Conservation (phyloP, 1,139 yeast species). For the Barnettozyma hawaiiensis region DNA sequence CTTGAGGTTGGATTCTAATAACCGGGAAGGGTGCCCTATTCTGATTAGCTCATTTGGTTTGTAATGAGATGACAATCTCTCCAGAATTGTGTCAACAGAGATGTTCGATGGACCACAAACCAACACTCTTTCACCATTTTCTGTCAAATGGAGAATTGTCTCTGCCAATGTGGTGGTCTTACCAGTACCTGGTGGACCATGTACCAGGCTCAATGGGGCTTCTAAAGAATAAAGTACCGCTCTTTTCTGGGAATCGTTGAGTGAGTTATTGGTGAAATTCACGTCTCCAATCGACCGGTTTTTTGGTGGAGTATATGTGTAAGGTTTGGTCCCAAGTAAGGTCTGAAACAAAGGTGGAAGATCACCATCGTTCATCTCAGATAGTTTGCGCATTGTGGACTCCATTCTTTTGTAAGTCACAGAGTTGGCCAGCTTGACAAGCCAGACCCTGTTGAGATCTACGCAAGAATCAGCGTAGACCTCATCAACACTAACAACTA, state of each 20-base stretch:
- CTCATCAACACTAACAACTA: constrained; percentile 62
- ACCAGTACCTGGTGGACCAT: constrained; percentile 81
- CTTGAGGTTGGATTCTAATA: constrained; percentile 53
- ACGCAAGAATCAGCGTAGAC: constrained; percentile 39
- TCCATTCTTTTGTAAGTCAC: constrained; percentile 76
- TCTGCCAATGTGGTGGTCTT: constrained; percentile 87
- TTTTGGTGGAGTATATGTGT: constrained; percentile 18
- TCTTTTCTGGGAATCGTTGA: constrained; percentile 71
- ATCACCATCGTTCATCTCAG: constrained; percentile 32
- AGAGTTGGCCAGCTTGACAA: constrained; percentile 63
- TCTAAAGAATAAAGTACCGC: constrained; percentile 50
- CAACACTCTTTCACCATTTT: constrained; percentile 57
- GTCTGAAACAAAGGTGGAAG: constrained; percentile 37
- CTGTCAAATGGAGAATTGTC: constrained; percentile 64
- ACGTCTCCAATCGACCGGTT: constrained; percentile 16
- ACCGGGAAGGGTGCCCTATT: constrained; percentile 91
- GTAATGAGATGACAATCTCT: constrained; percentile 41
- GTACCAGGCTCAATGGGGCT: constrained; percentile 51
- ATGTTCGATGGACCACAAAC: constrained; percentile 96
- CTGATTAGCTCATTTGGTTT: constrained; percentile 49
- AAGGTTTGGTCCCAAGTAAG: constrained; percentile 39
- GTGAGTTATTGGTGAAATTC: constrained; percentile 41
- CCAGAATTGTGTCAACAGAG: constrained; percentile 89
- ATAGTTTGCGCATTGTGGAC: constrained; percentile 65
- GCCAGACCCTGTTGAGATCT: constrained; percentile 47